These are phyloP conservation scores for Solanum hybrid DNA, from an alignment of 305 asterid genomes.

Conservation along the genomic window DNA sequence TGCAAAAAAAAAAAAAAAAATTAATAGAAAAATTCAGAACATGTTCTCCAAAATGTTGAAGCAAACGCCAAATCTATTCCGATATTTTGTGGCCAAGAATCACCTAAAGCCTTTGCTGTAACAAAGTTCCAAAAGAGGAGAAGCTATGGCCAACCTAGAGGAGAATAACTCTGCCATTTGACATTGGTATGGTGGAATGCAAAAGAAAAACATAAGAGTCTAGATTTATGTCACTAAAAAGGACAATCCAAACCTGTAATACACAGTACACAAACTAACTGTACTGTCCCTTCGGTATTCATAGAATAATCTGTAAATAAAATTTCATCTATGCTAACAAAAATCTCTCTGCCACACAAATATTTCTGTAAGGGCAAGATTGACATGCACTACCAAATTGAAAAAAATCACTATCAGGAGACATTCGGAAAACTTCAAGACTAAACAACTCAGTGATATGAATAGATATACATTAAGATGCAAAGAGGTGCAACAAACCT, in stretches of 20 bases:
- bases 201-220: background rate
- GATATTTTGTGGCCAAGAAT: background rate
- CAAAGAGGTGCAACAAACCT: conserved; percentile 38
- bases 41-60: background rate
- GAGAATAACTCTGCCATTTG: background rate
- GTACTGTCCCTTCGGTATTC: background rate
- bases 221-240: background rate
- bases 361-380: background rate
- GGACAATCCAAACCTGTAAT: background rate
- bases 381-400: background rate
- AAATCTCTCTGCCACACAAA: background rate
- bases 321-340: background rate
- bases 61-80: background rate
- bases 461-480: background rate
- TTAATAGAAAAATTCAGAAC: background rate
- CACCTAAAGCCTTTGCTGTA: background rate
- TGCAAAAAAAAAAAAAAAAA: background rate
- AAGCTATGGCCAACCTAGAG: background rate
- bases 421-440: background rate
- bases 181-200: background rate
- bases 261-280: background rate
- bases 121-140: background rate
- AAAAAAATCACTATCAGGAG: background rate
- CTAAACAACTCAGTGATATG: background rate
- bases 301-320: background rate